Evolutionary conservation across 1,284 basidiomycete species (phyloP).

Genomic region (Pholiota adiposa): DNA sequence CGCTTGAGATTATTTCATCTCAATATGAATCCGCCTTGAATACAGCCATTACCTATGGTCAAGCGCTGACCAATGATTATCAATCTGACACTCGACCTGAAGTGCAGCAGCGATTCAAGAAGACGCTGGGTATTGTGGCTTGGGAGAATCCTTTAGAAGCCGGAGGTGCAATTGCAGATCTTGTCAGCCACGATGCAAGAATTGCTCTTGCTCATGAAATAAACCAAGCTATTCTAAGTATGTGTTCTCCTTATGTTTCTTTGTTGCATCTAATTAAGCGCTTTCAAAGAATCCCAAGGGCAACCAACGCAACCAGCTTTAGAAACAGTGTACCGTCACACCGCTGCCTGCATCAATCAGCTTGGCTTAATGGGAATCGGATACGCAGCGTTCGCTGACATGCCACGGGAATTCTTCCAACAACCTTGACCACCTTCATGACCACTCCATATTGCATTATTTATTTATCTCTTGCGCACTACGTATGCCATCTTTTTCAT

Average conservation of each 20-base stretch:
- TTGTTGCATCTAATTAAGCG: not conserved
- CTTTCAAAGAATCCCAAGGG: constrained; percentile 69
- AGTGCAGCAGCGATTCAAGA: constrained; percentile 66
- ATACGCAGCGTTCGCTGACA: constrained; percentile 78
- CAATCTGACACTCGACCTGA: constrained; percentile 60
- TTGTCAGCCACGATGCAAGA: constrained; percentile 69
- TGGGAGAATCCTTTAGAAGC: constrained; percentile 73
- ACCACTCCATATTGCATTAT: not conserved
- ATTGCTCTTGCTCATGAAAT: constrained; percentile 73
- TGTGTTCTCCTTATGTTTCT: constrained; percentile 31
- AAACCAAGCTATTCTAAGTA: constrained; percentile 81
- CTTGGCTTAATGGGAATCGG: constrained; percentile 74
- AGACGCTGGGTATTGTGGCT: constrained; percentile 78
- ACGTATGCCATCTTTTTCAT: not conserved
- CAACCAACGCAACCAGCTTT: constrained; percentile 70
- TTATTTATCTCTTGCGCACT: not conserved
- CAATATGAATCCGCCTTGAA: constrained; percentile 63
- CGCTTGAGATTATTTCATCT: constrained; percentile 31
- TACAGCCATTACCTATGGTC: constrained; percentile 71
- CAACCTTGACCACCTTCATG: not conserved
- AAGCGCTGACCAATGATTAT: constrained; percentile 69
- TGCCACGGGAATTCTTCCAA: constrained; percentile 70
- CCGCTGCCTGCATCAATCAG: constrained; percentile 64
- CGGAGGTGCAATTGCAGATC: constrained; percentile 63
- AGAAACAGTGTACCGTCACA: constrained; percentile 77